Percentiles rank a stretch among this genome's conserved stretches.
phyloP scores from a whole-genome alignment of 495 filamentous ascomycete species.

The Chaetomium fimeti region DNA sequence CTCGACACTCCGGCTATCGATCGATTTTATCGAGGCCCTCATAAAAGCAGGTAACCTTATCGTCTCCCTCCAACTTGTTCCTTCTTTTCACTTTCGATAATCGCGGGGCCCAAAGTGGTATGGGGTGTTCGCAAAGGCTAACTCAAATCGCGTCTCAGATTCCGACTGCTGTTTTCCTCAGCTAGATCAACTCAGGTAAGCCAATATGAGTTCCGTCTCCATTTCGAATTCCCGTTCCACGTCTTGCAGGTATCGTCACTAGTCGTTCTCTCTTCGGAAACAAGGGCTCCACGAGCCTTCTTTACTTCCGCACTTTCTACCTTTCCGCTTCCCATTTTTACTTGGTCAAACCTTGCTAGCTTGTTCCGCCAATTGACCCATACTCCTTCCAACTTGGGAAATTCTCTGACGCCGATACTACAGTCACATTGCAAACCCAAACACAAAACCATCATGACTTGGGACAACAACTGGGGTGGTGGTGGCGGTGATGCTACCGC shows the following conservation, averaged over 20 bases:
- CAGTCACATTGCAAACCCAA: background rate
- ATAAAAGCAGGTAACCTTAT: background rate
- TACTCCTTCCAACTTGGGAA: background rate
- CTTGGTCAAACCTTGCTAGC: background rate
- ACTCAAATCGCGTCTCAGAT: background rate
- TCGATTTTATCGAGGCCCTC: background rate
- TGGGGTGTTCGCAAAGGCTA: background rate
- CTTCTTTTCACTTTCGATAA: background rate
- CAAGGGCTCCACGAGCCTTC: background rate
- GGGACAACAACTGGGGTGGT: conserved; percentile 4
- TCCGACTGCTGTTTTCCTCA: background rate
- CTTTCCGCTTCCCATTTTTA: background rate
- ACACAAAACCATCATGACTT: conserved; percentile 5
- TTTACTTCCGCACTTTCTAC: too few relatives aligned
- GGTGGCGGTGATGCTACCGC: background rate
- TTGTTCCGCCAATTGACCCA: background rate
- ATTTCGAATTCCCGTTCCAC: background rate
- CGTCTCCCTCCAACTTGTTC: background rate
- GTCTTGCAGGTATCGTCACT: too few relatives aligned
- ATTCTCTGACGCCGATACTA: background rate
- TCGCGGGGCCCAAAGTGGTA: background rate
- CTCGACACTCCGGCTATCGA: background rate
- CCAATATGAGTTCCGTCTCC: background rate
- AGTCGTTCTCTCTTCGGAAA: background rate
- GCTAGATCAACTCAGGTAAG: background rate